Conservation (phyloP, 2,329 filamentous ascomycete genomes). For the Fusarium sp. region DNA sequence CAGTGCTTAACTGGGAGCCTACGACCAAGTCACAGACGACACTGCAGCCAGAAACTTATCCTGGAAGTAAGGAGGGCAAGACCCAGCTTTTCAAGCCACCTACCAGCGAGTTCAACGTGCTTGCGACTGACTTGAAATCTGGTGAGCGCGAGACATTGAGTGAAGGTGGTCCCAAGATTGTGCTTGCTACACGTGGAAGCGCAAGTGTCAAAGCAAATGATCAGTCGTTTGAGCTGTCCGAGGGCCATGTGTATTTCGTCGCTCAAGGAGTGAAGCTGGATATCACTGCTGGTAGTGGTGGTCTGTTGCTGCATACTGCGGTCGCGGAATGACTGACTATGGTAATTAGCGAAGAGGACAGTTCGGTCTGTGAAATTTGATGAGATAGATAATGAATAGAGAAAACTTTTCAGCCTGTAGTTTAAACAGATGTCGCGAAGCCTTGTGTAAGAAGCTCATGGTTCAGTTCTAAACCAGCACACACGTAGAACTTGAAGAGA, state of each 20-base stretch:
- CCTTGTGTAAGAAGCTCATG: not conserved
- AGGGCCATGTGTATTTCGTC: constrained; percentile 42
- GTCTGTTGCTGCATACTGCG: constrained; percentile 36
- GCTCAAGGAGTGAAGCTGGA: constrained; percentile 35
- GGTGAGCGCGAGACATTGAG: constrained; percentile 64
- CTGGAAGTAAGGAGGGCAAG: constrained; percentile 65
- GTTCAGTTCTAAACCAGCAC: not conserved
- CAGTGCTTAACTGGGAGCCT: constrained; percentile 70
- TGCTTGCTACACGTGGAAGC: constrained; percentile 36
- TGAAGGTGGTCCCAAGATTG: constrained; percentile 35
- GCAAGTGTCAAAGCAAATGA: constrained; percentile 32
- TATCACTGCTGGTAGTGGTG: constrained; percentile 28
- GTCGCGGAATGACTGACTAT: constrained; percentile 21
- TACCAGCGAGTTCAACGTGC: constrained; percentile 76
- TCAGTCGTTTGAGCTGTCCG: constrained; percentile 32
- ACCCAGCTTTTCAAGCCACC: constrained; percentile 72
- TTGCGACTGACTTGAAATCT: constrained; percentile 64
- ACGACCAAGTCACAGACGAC: constrained; percentile 66
- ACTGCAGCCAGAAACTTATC: constrained; percentile 59
- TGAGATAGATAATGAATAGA: not conserved
- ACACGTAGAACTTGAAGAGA: not conserved
- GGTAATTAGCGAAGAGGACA: not conserved
- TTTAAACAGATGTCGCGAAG: not conserved
- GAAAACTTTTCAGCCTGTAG: not conserved
- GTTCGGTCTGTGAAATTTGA: not conserved